phyloP scores from a whole-genome alignment of 1,139 yeast genomes.

The Geotrichum carabidarum region DNA sequence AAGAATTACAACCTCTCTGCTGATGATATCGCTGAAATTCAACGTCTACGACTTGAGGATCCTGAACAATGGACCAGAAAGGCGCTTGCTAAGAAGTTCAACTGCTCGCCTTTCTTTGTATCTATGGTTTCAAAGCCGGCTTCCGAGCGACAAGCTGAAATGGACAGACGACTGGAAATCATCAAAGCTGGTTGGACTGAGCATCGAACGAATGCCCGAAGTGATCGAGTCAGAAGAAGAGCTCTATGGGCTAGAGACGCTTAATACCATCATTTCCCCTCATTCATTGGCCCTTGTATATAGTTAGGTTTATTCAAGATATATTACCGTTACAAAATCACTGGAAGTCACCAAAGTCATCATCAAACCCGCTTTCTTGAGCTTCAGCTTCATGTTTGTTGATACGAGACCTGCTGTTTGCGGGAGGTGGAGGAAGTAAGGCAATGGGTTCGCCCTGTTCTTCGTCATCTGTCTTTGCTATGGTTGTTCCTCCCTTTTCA shows the following conservation, averaged over 20 bases:
- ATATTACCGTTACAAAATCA: conserved; percentile 15
- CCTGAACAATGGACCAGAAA: conserved; percentile 64
- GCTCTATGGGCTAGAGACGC: conserved; percentile 61
- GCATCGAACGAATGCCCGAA: conserved; percentile 45
- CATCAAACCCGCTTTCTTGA: conserved; percentile 31
- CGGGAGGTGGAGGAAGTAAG: conserved; percentile 27
- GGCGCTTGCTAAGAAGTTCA: conserved; percentile 60
- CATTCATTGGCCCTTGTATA: conserved; percentile 1
- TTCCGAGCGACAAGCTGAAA: conserved; percentile 40
- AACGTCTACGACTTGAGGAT: conserved; percentile 53
- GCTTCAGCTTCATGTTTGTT: conserved; percentile 18
- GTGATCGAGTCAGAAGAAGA: conserved; percentile 53
- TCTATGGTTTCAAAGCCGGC: conserved; percentile 48
- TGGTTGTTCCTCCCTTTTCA: conserved; percentile 1
- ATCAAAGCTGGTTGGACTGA: conserved; percentile 49
- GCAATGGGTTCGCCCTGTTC: conserved; percentile 20
- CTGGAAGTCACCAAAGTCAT: conserved; percentile 45
- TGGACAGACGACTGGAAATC: conserved; percentile 42
- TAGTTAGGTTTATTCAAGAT: background rate
- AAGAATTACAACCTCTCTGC: conserved; percentile 59
- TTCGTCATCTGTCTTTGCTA: conserved; percentile 7
- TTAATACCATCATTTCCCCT: conserved; percentile 24
- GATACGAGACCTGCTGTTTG: conserved; percentile 16
- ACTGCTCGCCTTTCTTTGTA: conserved; percentile 51
- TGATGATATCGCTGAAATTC: conserved; percentile 58